These are phyloP conservation scores for Venturia effusa DNA, from an alignment of 2,329 filamentous ascomycete genomes.

Conservation along the genomic window DNA sequence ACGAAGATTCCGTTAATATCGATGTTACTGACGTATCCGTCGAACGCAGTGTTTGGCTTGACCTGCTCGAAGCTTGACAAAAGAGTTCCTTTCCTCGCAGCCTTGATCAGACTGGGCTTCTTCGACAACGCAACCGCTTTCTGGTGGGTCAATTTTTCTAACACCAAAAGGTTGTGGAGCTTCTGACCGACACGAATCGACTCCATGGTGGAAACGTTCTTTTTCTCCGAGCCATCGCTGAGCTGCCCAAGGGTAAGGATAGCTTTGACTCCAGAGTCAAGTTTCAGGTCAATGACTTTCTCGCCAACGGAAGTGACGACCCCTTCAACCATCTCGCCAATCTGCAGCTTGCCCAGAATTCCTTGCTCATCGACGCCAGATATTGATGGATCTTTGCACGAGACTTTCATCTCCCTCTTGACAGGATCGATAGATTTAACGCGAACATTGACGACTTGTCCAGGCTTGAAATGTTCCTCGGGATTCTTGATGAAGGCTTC, in stretches of 20 bases:
- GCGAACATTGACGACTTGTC: conserved; percentile 85
- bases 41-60: conserved; percentile 54
- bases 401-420: conserved; percentile 65
- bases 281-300: conserved; percentile 51
- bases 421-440: conserved; percentile 70
- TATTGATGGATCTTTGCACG: conserved; percentile 78
- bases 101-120: conserved; percentile 73
- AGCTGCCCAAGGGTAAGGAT: conserved; percentile 68
- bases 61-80: conserved; percentile 63
- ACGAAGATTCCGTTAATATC: conserved; percentile 74
- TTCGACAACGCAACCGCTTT: conserved; percentile 66
- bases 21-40: conserved; percentile 78
- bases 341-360: conserved; percentile 60
- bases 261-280: conserved; percentile 66
- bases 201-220: conserved; percentile 65
- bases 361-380: conserved; percentile 67
- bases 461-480: conserved; percentile 74
- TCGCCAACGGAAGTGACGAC: conserved; percentile 43
- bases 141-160: conserved; percentile 75
- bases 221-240: conserved; percentile 71
- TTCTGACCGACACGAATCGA: conserved; percentile 77
- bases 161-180: conserved; percentile 67
- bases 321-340: conserved; percentile 66
- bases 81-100: conserved; percentile 59
- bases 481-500: conserved; percentile 90